A percentile compares a stretch with the other conserved stretches of the same genome.
Evolutionary conservation across 2,329 filamentous ascomycete genomes (phyloP).

Genomic region (Aspergillus luchuensis): DNA sequence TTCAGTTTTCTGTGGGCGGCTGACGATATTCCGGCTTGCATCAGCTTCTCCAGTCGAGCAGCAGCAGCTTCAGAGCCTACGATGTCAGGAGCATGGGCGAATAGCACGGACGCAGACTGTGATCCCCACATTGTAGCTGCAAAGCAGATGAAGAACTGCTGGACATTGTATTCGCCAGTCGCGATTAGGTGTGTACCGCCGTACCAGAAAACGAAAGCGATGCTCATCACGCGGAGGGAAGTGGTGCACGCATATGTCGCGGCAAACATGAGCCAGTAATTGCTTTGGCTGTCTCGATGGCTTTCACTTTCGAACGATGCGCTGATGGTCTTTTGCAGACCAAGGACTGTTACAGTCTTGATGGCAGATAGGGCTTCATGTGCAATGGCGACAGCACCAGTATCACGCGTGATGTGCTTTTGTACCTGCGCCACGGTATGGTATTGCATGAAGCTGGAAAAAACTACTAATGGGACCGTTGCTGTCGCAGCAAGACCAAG

Average conservation of each 20-base stretch:
- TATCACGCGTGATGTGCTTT: not conserved
- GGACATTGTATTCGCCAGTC: constrained; percentile 45
- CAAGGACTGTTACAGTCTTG: constrained; percentile 13
- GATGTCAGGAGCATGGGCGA: constrained; percentile 16
- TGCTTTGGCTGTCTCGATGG: constrained; percentile 25
- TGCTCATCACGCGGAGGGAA: constrained; percentile 24
- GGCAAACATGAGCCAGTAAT: constrained; percentile 27
- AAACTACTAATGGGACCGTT: constrained; percentile 8
- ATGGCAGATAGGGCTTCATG: constrained; percentile 12
- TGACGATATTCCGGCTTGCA: not conserved
- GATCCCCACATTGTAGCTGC: constrained; percentile 42
- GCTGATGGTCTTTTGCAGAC: constrained; percentile 4
- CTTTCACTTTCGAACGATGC: constrained; percentile 1
- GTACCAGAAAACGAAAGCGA: constrained; percentile 63
- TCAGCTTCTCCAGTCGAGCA: not conserved
- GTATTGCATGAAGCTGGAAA: constrained; percentile 9
- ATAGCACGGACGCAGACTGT: constrained; percentile 28
- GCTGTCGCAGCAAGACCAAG: constrained; percentile 12
- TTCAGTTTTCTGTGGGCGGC: not conserved
- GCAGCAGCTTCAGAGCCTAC: constrained; percentile 10
- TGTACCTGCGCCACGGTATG: not conserved
- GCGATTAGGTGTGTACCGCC: constrained; percentile 58
- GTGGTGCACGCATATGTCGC: constrained; percentile 28
- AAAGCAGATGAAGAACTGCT: constrained; percentile 49
- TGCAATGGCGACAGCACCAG: not conserved